Conservation (phyloP, 352 stramenopile species). For the Phytopythium oedochilum region DNA sequence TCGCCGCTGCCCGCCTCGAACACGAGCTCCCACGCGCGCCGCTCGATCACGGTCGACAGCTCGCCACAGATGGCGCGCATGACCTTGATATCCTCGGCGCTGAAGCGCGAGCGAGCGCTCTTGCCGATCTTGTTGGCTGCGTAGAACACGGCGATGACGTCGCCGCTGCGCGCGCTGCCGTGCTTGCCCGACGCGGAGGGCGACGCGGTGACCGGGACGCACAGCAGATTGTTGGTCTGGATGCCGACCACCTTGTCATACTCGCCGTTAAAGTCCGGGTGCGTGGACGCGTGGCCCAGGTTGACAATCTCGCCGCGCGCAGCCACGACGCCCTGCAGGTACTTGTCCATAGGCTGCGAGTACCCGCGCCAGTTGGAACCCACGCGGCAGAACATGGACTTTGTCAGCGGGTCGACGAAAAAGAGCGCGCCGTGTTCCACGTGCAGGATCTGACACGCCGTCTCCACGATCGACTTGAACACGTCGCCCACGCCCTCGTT, state of each 20-base stretch:
- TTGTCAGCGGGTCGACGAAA: conserved; percentile 69
- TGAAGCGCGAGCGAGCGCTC: conserved; percentile 34
- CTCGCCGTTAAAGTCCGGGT: conserved; percentile 61
- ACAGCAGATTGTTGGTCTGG: conserved; percentile 62
- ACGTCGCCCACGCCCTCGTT: conserved; percentile 45
- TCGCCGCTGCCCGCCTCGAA: conserved; percentile 51
- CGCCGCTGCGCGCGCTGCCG: conserved; percentile 34
- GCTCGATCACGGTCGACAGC: conserved; percentile 57
- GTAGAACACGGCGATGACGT: conserved; percentile 77
- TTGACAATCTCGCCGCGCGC: conserved; percentile 52
- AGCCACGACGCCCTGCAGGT: conserved; percentile 65
- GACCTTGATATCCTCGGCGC: conserved; percentile 60
- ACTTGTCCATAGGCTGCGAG: conserved; percentile 57
- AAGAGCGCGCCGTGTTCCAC: conserved; percentile 72
- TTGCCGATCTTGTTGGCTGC: conserved; percentile 67
- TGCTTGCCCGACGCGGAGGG: conserved; percentile 14
- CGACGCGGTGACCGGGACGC: conserved; percentile 58
- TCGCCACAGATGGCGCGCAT: conserved; percentile 61
- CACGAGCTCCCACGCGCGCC: conserved; percentile 65
- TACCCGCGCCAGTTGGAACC: conserved; percentile 68
- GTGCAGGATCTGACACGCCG: conserved; percentile 38
- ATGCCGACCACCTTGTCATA: conserved; percentile 62
- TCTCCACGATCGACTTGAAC: conserved; percentile 35
- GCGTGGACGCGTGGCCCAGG: conserved; percentile 34
- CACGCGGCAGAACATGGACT: conserved; percentile 61